phyloP scores from a whole-genome alignment of 2,329 filamentous ascomycete species.

The Penicillium sp. region DNA sequence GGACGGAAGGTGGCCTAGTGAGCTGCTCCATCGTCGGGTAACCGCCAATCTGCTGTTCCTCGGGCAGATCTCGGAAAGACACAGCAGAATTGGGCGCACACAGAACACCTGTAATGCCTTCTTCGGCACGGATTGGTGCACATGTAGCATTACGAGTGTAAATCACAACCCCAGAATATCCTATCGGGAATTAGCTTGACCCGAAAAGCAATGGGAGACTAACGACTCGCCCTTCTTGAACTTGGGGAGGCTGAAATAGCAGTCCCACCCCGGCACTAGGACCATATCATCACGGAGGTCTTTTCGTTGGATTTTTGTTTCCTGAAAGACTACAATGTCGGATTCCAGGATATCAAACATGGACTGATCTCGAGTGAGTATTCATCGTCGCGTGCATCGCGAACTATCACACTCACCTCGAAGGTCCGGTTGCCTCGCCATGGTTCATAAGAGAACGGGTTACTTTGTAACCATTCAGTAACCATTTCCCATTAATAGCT shows the following conservation, averaged over 20 bases:
- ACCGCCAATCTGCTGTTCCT: slow-evolving; percentile 77
- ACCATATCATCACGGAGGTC: slow-evolving; percentile 95
- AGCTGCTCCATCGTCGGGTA: slow-evolving; percentile 74
- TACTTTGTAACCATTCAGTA: slow-evolving; percentile 49
- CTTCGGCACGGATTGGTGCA: slow-evolving; percentile 83
- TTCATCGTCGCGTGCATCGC: background rate
- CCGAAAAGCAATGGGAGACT: background rate
- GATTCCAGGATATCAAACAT: slow-evolving; percentile 95
- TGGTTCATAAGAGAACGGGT: slow-evolving; percentile 81
- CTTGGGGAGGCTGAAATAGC: slow-evolving; percentile 88
- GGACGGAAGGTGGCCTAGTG: background rate
- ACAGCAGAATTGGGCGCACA: slow-evolving; percentile 68
- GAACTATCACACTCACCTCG: slow-evolving; percentile 48
- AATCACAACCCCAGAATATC: slow-evolving; percentile 92
- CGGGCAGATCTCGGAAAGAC: slow-evolving; percentile 71
- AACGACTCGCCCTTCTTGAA: slow-evolving; percentile 77
- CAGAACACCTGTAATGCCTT: slow-evolving; percentile 84
- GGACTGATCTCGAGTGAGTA: slow-evolving; percentile 48
- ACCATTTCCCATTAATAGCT: background rate
- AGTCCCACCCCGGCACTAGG: slow-evolving; percentile 89
- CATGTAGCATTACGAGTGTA: slow-evolving; percentile 89
- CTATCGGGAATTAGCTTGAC: slow-evolving; percentile 45
- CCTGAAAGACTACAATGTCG: slow-evolving; percentile 93
- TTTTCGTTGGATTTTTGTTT: slow-evolving; percentile 92
- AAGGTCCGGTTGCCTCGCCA: slow-evolving; percentile 72